Percentiles rank a stretch among this genome's conserved stretches.
These are phyloP conservation scores for Teratosphaeriaceae sp. DNA, from an alignment of 2,329 filamentous ascomycete species.

Conservation along the genomic window DNA sequence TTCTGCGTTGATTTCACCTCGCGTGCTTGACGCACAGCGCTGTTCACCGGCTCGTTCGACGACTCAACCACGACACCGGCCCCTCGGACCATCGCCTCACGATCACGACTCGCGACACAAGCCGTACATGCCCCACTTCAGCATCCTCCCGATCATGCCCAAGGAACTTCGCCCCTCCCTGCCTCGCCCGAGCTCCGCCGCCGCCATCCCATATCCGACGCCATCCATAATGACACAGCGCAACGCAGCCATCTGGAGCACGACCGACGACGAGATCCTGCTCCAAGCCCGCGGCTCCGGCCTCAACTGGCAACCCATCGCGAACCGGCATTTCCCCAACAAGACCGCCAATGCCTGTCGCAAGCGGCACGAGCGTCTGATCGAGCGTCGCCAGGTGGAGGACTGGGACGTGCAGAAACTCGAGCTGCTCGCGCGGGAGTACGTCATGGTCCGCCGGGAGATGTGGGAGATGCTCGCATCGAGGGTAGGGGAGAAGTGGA, in stretches of 20 bases:
- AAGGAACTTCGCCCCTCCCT: slow-evolving; percentile 33
- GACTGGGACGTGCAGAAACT: slow-evolving; percentile 74
- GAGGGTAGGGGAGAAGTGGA: slow-evolving; percentile 50
- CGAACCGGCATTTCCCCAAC: slow-evolving; percentile 64
- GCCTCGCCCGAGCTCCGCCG: slow-evolving; percentile 17
- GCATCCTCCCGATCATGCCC: slow-evolving; percentile 35
- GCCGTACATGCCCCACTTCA: slow-evolving; percentile 22
- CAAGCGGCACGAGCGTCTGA: slow-evolving; percentile 78
- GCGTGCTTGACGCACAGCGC: slow-evolving; percentile 20
- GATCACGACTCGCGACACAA: slow-evolving; percentile 9
- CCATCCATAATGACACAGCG: slow-evolving; percentile 25
- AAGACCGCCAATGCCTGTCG: slow-evolving; percentile 80
- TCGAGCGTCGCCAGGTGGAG: slow-evolving; percentile 65
- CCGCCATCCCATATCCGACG: slow-evolving; percentile 28
- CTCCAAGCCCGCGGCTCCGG: slow-evolving; percentile 65
- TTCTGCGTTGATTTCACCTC: no score
- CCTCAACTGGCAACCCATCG: slow-evolving; percentile 79
- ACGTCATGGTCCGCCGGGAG: slow-evolving; percentile 71
- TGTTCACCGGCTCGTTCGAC: slow-evolving; percentile 8
- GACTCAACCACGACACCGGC: not conserved
- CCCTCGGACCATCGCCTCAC: not conserved
- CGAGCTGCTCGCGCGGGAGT: slow-evolving; percentile 67
- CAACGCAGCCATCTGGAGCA: slow-evolving; percentile 54
- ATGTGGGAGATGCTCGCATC: slow-evolving; percentile 73
- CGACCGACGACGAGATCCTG: slow-evolving; percentile 67